These are phyloP conservation scores for Skeletonema costatum DNA, from an alignment of 108 stramenopile species.

Conservation along the genomic window DNA sequence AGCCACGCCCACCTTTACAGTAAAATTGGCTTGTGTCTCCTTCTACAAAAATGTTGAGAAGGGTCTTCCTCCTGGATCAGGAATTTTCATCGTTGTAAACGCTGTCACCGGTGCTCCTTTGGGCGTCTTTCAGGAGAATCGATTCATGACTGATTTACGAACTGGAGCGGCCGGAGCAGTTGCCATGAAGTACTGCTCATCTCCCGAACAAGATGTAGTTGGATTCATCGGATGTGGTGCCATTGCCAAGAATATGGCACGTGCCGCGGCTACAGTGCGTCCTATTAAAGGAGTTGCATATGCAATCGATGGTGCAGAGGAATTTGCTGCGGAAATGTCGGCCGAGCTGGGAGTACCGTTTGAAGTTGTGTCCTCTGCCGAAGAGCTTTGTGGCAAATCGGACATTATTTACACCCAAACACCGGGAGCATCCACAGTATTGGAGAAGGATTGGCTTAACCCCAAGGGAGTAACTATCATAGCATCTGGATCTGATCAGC, in stretches of 20 bases:
- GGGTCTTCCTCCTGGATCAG: constrained; percentile 84
- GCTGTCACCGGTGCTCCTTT: constrained; percentile 90
- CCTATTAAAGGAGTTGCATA: constrained; percentile 83
- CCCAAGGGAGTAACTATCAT: constrained; percentile 91
- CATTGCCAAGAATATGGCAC: constrained; percentile 91
- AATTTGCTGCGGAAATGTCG: constrained; percentile 81
- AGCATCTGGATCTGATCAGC: constrained; percentile 92
- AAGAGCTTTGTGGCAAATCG: constrained; percentile 70
- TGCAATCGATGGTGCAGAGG: constrained; percentile 74
- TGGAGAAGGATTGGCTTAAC: constrained; percentile 83
- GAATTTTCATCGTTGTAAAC: constrained; percentile 91
- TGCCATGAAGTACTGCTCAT: constrained; percentile 83
- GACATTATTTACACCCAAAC: constrained; percentile 94
- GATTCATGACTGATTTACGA: constrained; percentile 95
- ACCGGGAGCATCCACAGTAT: constrained; percentile 71
- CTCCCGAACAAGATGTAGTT: constrained; percentile 66
- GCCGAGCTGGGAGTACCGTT: constrained; percentile 83
- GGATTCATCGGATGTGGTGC: constrained; percentile 92
- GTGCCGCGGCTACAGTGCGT: constrained; percentile 80
- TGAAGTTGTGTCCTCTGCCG: constrained; percentile 69
- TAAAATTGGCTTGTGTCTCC: constrained; percentile 89
- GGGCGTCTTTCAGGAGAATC: constrained; percentile 92
- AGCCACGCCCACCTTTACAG: constrained; percentile 86
- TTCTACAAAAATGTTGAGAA: constrained; percentile 93
- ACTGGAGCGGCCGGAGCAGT: constrained; percentile 94